Evolutionary conservation across 2,329 filamentous ascomycete species (phyloP), one percentile per base, ranked within the genome.

Genomic region (Pezicula radicicola): DNA sequence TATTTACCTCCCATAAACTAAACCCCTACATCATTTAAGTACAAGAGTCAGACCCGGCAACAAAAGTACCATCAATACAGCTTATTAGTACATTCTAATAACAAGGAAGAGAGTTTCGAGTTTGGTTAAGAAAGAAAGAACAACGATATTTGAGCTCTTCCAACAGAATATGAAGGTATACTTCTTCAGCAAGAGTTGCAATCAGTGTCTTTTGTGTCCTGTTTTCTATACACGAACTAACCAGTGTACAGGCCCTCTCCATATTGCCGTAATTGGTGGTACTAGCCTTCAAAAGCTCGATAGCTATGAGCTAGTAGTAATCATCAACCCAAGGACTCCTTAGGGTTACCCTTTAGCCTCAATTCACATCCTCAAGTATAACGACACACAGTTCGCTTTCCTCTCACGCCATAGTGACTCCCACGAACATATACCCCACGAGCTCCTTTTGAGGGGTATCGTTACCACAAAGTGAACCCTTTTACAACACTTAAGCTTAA

Each of bases 381-480:
- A 84, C 58, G 88, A 88, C 60, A 83, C 86, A 41, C 83, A 88
- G 57, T 83, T 99, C 57, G 94, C 94, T 51, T 99, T 99, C 78
- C 83, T 99, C 61, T 91, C 92, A 56, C 91, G 94, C 42, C 94
- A 99, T 73, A 94, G 94, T 60, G 69, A 84, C 12, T 79, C 94
- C 80, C 94, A 99, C 76, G 83, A 97, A 72, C 80, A 89, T 60
- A 91, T 92, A 6, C 94, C 94, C 0, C 92, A 97, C 68, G 94
- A 99, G 74, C 89, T 99, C n/a, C 91, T 91, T 54, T 83, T 86
- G 60, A 90, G 90, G 58, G 94, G 94, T 72, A 99, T 97, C 77
- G 96, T 99, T 65, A 93, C 94, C n/a, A 94, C 94, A n/a, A n/a
- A n/a, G n/a, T n/a, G n/a, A n/a, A n/a, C n/a, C n/a, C n/a, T n/a